Percentiles rank a stretch among this genome's conserved stretches.
Evolutionary conservation across 176 grass and related monocot genomes (phyloP).

Genomic region (Triticum dicoccoides): DNA sequence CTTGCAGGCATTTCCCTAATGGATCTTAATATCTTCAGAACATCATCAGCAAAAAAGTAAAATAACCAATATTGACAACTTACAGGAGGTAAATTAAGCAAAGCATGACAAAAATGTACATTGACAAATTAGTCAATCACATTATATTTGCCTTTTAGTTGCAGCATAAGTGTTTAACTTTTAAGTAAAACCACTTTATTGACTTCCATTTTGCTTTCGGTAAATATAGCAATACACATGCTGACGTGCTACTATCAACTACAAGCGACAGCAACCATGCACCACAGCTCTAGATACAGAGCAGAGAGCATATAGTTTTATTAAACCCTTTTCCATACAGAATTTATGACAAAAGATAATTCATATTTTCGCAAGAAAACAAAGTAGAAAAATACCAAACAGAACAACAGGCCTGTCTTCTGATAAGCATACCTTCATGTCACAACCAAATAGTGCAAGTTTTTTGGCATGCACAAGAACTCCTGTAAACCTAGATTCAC

Average conservation of each 20-base stretch:
- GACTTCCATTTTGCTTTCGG: background rate
- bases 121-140: background rate
- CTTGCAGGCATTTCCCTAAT: background rate
- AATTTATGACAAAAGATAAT: background rate
- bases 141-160: background rate
- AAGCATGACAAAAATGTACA: background rate
- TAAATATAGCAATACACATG: background rate
- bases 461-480: conserved; percentile 7
- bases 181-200: background rate
- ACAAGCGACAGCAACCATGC: background rate
- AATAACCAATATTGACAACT: background rate
- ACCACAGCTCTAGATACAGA: background rate
- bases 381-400: background rate
- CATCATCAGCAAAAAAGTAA: background rate
- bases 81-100: background rate
- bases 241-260: background rate
- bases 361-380: background rate
- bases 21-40: background rate
- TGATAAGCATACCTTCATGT: conserved; percentile 9
- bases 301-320: background rate
- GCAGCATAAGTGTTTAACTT: background rate
- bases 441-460: background rate
- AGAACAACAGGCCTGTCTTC: conserved; percentile 1
- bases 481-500: conserved; percentile 13
- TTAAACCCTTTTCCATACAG: background rate